phyloP scores from a whole-genome alignment of 257 asterid genomes.

The Fraxinus cuspidata region DNA sequence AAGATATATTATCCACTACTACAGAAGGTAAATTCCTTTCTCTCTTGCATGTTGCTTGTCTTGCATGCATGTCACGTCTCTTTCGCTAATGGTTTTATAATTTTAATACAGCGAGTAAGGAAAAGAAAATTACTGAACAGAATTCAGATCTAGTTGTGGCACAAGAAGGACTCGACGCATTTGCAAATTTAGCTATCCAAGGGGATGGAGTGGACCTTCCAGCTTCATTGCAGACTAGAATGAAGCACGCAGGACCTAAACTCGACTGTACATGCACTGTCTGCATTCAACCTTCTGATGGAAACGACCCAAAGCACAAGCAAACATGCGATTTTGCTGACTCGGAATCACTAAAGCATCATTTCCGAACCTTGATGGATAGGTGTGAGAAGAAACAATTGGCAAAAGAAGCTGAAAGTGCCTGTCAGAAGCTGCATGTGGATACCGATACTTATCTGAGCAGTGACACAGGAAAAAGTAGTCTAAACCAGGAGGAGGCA shows the following conservation, averaged over 20 bases:
- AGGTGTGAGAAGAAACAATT: constrained; percentile 37
- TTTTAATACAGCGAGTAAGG: constrained; percentile 34
- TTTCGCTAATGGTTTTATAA: constrained; percentile 16
- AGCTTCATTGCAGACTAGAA: constrained; percentile 38
- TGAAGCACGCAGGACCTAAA: constrained; percentile 47
- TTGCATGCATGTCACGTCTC: neutral
- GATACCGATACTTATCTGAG: constrained; percentile 17
- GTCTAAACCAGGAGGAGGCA: constrained; percentile 31
- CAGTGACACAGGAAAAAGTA: constrained; percentile 15
- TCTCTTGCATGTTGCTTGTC: neutral
- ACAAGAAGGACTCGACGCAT: constrained; percentile 48
- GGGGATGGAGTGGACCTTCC: constrained; percentile 32
- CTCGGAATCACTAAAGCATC: constrained; percentile 39
- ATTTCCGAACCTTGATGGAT: constrained; percentile 36
- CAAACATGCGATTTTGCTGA: constrained; percentile 38
- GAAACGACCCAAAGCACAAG: constrained; percentile 42
- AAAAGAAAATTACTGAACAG: constrained; percentile 35
- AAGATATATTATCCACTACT: constrained; percentile 33
- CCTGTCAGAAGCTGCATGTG: constrained; percentile 36
- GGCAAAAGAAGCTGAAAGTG: constrained; percentile 43
- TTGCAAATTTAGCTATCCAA: constrained; percentile 43
- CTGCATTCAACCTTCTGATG: constrained; percentile 56
- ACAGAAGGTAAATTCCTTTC: constrained; percentile 30
- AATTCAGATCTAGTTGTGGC: constrained; percentile 33
- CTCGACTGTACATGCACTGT: constrained; percentile 47